phyloP scores from a whole-genome alignment of 73 alveolate genomes.

The Paramecium tetraurelia region DNA sequence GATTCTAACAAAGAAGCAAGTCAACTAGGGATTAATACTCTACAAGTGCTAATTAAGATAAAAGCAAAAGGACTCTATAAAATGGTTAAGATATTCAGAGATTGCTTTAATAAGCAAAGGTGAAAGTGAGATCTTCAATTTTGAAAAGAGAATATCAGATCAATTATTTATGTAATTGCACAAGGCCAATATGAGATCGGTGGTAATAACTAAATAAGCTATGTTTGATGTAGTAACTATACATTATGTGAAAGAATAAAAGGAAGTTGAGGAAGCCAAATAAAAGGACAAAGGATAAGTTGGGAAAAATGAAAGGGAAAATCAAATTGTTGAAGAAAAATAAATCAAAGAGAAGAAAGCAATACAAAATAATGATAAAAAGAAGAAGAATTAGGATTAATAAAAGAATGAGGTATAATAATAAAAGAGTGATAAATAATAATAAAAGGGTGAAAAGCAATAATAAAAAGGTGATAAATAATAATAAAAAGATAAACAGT shows the following conservation, averaged over 20 bases:
- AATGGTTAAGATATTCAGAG: conserved; percentile 10
- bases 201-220: not conserved
- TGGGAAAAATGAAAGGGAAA: not conserved
- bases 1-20: not conserved
- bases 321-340: not conserved
- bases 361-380: not conserved
- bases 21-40: not conserved
- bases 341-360: not conserved
- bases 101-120: not conserved
- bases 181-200: not conserved
- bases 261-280: not conserved
- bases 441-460: not conserved
- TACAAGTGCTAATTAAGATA: not conserved
- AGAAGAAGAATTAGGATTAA: not conserved
- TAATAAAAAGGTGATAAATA: not conserved
- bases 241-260: not conserved
- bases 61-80: not conserved
- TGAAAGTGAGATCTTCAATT: not conserved
- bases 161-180: not conserved
- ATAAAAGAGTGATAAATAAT: not conserved
- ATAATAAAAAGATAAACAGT: not conserved
- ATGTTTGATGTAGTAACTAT: not conserved
- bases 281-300: not conserved
- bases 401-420: not conserved
- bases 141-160: not conserved